Evolutionary conservation across 345 rosid genomes (phyloP), one percentile per base, ranked within the genome.

Genomic region (Eucalyptus pauciflora): DNA sequence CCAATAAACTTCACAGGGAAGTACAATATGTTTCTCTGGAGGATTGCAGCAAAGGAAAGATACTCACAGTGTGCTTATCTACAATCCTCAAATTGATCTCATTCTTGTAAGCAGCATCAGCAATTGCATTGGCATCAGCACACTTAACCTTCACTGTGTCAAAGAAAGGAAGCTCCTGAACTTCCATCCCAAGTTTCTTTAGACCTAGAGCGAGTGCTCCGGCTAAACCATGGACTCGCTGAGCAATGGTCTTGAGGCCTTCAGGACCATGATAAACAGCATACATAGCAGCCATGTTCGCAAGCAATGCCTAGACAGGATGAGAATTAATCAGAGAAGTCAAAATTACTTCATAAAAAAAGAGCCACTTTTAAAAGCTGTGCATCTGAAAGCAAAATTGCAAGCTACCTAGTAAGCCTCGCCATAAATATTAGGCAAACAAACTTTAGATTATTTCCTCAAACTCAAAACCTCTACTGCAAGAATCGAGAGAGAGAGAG

Each of bases 241-340:
- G 94, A 10, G 97, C 95, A 76, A 97, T 98, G 71, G 94, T 86
- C 94, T 95, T 98, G 29, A 97, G 93, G 93, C 99, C 98, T 89
- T 91, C 96, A 51, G 99, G 99, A 88, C 99, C 99, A 87, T 98
- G 99, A 93, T 98, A 98, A 92, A 98, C 98, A 89, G 98, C 97
- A 92, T 90, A 98, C 99, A 98, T 98, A 16, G 97, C 98, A 92
- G 99, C 96, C 99, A 98, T 98, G 92, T 98, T 98, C 62, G 99
- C 99, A 87, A 98, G 99, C 89, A 98, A 92, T 37, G 99, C 99
- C 99, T 98, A 89, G 83, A 93, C 69, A 86, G 67, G 41, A 51
- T 33, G 13, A 54, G 41, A 86, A 22, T 50, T 18, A 86, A 51
- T 86, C 29, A 33, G 54, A 50, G 37, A 51, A 86, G 4, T 25